Percentiles rank a stretch among this genome's conserved stretches.
Conservation (phyloP, 805 yeast genomes). For the Lachancea nothofagi region DNA sequence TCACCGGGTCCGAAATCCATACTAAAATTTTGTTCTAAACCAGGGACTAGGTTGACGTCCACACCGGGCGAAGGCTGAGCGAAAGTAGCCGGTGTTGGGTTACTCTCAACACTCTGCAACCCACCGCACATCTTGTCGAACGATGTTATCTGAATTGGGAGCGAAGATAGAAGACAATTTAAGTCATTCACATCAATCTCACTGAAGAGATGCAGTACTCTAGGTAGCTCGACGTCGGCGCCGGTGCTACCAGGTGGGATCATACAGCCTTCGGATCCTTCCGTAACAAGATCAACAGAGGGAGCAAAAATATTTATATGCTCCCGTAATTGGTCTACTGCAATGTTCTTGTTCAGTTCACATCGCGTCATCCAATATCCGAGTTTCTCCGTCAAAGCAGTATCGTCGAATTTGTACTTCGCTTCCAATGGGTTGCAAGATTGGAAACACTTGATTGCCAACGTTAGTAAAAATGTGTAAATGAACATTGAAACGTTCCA, state of each 20-base stretch:
- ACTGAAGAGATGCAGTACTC: constrained; percentile 7
- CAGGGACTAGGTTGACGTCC: not conserved
- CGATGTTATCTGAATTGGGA: constrained; percentile 5
- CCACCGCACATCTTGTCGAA: not conserved
- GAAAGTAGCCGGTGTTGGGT: not conserved
- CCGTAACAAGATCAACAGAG: not conserved
- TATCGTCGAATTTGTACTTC: constrained; percentile 7
- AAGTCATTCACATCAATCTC: constrained; percentile 6
- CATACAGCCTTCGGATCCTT: not conserved
- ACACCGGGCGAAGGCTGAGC: not conserved
- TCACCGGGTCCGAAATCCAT: constrained; percentile 1
- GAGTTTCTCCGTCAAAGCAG: constrained; percentile 8
- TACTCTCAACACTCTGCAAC: not conserved
- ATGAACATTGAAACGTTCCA: constrained; percentile 25
- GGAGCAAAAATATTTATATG: constrained; percentile 9
- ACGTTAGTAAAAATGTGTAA: constrained; percentile 21
- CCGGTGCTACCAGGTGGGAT: not conserved
- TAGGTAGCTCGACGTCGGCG: not conserved
- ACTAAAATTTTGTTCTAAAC: not conserved
- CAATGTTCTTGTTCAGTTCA: constrained; percentile 14
- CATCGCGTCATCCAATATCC: constrained; percentile 9
- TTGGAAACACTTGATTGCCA: constrained; percentile 15
- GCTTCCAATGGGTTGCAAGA: constrained; percentile 1
- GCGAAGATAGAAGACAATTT: constrained; percentile 4
- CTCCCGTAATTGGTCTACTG: constrained; percentile 14